These are phyloP conservation scores for Diaporthe sp. DNA, from an alignment of 2,329 filamentous ascomycete genomes.

Conservation along the genomic window DNA sequence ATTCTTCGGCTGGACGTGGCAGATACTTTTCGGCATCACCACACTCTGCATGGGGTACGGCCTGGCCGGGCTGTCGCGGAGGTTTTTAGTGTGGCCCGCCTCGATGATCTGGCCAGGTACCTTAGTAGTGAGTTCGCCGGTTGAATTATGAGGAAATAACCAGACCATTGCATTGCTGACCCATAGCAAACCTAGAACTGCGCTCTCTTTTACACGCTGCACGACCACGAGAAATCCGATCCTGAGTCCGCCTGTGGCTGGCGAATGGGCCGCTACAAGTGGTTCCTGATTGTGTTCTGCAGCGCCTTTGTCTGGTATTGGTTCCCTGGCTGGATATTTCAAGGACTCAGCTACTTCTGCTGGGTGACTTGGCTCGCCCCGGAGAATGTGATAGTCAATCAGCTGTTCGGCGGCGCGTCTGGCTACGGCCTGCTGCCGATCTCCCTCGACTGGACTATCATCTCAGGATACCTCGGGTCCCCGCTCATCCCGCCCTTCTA, in stretches of 20 bases:
- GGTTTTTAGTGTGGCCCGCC: conserved; percentile 72
- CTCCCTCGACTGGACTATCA: conserved; percentile 54
- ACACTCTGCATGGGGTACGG: conserved; percentile 75
- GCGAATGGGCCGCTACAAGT: conserved; percentile 72
- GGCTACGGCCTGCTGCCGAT: conserved; percentile 54
- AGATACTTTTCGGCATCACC: conserved; percentile 70
- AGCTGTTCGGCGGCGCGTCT: conserved; percentile 58
- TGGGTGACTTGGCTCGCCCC: conserved; percentile 62
- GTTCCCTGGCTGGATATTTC: conserved; percentile 68
- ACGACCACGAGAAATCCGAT: conserved; percentile 60
- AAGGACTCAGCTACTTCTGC: conserved; percentile 58
- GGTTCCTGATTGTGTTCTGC: conserved; percentile 69
- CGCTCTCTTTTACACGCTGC: conserved; percentile 63
- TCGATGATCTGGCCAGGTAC: conserved; percentile 72
- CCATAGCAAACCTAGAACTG: conserved; percentile 50
- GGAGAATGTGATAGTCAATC: conserved; percentile 59
- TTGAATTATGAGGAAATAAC: not conserved
- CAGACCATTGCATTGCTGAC: not conserved
- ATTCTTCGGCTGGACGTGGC: conserved; percentile 55
- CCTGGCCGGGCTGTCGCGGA: conserved; percentile 69
- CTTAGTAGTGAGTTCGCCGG: conserved; percentile 56
- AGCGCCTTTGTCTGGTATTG: conserved; percentile 68
- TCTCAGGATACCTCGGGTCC: conserved; percentile 63
- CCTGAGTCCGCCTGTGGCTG: conserved; percentile 69
- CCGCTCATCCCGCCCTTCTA: conserved; percentile 66